Evolutionary conservation across 768 basidiomycete species (phyloP), one percentile per base, ranked within the genome.

Genomic region (Leccinellum luteum): DNA sequence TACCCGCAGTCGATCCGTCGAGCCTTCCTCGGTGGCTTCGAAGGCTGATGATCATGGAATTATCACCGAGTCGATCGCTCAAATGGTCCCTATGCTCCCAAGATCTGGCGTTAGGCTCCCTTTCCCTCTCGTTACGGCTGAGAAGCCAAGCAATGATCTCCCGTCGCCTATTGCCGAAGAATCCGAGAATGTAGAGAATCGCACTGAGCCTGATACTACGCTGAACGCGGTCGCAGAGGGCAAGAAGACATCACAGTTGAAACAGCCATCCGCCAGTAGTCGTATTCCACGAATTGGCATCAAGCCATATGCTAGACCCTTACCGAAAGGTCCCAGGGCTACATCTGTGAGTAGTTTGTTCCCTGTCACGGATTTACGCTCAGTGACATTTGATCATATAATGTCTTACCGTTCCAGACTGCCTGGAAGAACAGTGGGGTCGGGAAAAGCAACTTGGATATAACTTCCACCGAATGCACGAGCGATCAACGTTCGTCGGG

Each of bases 221-320:
- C 48, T 56, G 15, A 58, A 54, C 30, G 69, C 35, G 52, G 64
- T 35, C 44, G 50, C 66, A 19, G 63, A 71, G 34, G 56, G 66
- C n/a, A 62, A 62, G 21, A 58, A 63, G 5, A 81, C 79, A 55
- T 81, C 82, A 17, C 76, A 59, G 47, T 65, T 86, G 52, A 83
- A 79, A 64, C 81, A 85, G 59, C 69, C 75, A 8, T 64, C 70
- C 25, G 44, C 31, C n/a, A 78, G 75, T 1, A 85, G 86, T 69
- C 78, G 78, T 66, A 87, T 87, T 63, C 86, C 86, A 17, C 78
- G 86, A 57, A 82, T 84, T 43, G 78, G 78, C 34, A 69, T 68
- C 25, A 87, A 86, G 54, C 86, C 85, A 3, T 87, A 87, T 68
- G 71, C 78, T 30, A 77, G 82, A 57, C 76, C 76, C 51, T 52